Percentiles rank a stretch among this genome's conserved stretches.
phyloP scores from a whole-genome alignment of 192 early-diverging fungal species.

The Coemansia sp. region DNA sequence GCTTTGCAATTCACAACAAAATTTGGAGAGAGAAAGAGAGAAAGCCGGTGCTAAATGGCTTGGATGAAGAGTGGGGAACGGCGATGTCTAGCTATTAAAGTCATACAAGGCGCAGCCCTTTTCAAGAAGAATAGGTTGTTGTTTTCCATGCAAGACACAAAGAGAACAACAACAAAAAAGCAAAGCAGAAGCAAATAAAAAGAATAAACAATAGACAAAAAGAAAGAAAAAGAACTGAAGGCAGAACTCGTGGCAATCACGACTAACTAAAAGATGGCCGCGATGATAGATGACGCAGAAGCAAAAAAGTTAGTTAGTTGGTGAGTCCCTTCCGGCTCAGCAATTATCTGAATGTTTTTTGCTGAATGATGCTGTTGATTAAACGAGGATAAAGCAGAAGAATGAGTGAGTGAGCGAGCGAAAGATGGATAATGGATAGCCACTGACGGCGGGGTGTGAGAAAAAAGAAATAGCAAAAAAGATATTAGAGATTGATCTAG shows the following conservation, averaged over 20 bases:
- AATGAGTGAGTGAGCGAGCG: neutral
- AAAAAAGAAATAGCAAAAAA: neutral
- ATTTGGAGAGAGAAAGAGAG: constrained; percentile 22
- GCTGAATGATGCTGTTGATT: too few relatives aligned
- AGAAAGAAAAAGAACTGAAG: constrained; percentile 7
- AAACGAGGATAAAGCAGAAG: neutral
- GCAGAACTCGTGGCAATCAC: constrained; percentile 6
- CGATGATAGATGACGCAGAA: neutral
- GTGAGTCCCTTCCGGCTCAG: too few relatives aligned
- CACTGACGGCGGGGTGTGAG: neutral
- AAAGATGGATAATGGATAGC: neutral
- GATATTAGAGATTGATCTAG: neutral
- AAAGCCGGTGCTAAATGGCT: neutral
- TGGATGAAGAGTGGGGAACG: neutral
- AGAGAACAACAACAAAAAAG: constrained; percentile 18
- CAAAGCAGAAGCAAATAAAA: constrained; percentile 12
- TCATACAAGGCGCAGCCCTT: constrained; percentile 1
- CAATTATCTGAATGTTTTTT: too few relatives aligned
- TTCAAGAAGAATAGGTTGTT: neutral
- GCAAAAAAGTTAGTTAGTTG: too few relatives aligned
- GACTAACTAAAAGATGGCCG: neutral
- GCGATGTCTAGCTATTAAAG: neutral
- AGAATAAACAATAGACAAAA: constrained; percentile 9
- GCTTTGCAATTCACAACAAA: constrained; percentile 6
- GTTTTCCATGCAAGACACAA: constrained; percentile 14